These are phyloP conservation scores for Gracilaria vermiculophylla DNA, from an alignment of 23 red algal genomes.

Conservation along the genomic window DNA sequence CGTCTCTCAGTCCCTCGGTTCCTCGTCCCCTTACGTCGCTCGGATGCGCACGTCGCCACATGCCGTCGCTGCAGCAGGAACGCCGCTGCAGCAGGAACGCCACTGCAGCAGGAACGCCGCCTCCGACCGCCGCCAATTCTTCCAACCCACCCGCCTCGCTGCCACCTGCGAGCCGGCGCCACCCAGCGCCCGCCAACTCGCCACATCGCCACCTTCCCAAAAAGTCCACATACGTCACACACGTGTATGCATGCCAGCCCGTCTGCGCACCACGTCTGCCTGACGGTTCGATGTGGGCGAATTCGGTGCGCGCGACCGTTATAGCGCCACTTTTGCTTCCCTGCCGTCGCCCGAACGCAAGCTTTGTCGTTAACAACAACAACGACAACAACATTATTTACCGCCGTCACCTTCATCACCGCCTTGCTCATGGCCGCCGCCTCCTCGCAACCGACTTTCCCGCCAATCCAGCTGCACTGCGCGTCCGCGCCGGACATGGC, in stretches of 20 bases:
- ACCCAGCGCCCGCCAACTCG: neutral
- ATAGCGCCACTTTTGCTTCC: neutral
- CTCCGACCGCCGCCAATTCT: neutral
- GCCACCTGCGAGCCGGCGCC: neutral
- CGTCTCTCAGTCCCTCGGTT: no score
- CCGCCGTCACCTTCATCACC: neutral
- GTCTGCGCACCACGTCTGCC: neutral
- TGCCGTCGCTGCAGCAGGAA: no score
- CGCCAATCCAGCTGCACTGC: conserved; percentile 64
- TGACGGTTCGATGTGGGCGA: neutral
- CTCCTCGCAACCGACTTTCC: neutral
- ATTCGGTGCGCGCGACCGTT: neutral
- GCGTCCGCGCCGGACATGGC: neutral
- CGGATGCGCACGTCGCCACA: no score
- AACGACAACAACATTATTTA: no score
- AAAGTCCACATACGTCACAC: no score
- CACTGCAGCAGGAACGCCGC: neutral
- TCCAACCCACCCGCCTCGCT: neutral
- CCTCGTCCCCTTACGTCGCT: no score
- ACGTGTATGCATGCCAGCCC: neutral
- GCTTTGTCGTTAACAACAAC: no score
- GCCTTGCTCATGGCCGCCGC: neutral
- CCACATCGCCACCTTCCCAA: no score
- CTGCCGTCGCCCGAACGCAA: neutral
- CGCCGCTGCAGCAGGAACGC: no score